Evolutionary conservation across 768 basidiomycete genomes (phyloP).

Genomic region (Hemileccinum impolitum): DNA sequence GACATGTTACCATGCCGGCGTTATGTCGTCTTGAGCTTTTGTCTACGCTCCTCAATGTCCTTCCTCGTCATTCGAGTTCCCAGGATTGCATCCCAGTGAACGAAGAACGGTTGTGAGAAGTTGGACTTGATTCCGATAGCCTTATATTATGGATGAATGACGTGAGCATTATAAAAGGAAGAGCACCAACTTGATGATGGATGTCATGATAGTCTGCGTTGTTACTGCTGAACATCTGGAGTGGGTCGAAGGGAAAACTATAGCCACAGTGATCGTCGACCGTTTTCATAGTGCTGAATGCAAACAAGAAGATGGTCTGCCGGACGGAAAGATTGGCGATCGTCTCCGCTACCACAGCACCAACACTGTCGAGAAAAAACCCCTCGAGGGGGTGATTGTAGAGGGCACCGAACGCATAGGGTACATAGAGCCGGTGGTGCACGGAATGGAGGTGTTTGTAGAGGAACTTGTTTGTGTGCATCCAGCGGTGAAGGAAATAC

Average conservation of each 20-base stretch:
- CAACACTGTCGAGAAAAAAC: constrained; percentile 81
- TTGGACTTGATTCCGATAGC: constrained; percentile 88
- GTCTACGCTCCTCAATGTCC: constrained; percentile 55
- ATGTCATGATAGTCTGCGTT: constrained; percentile 98
- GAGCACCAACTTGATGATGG: constrained; percentile 76
- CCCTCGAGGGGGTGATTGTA: constrained; percentile 99
- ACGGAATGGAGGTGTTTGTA: constrained; percentile 91
- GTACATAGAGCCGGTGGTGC: constrained; percentile 95
- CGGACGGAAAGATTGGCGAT: constrained; percentile 68
- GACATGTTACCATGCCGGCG: neutral
- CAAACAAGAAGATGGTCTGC: constrained; percentile 82
- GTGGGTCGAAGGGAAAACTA: constrained; percentile 83
- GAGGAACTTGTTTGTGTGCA: constrained; percentile 88
- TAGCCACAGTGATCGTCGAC: constrained; percentile 97
- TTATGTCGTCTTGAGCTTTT: constrained; percentile 30
- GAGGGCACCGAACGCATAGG: constrained; percentile 93
- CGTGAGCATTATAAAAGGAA: neutral
- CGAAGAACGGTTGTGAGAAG: constrained; percentile 93
- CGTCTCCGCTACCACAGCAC: constrained; percentile 73
- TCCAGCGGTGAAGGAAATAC: constrained; percentile 89
- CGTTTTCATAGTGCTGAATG: constrained; percentile 83
- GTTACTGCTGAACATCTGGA: constrained; percentile 81
- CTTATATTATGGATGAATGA: constrained; percentile 4
- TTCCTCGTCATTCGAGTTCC: constrained; percentile 79
- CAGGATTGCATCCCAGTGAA: constrained; percentile 87